Percentiles rank a stretch among this genome's conserved stretches.
Evolutionary conservation across 768 basidiomycete species (phyloP).

Genomic region (Lactarius psammicola): DNA sequence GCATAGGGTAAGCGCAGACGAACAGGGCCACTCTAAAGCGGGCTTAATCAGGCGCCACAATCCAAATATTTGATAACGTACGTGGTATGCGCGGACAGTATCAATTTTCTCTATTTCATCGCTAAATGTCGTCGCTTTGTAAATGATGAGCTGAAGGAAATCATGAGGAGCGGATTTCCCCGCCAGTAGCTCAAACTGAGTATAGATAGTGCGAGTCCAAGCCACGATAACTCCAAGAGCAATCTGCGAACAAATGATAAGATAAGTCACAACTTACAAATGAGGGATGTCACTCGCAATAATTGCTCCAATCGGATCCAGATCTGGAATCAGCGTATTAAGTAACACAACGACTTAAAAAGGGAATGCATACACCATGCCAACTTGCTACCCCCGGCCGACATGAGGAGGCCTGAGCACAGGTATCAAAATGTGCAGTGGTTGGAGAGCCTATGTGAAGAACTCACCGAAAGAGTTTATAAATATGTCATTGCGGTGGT

Average conservation of each 20-base stretch:
- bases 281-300: slow-evolving; percentile 49
- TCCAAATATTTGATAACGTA: slow-evolving; percentile 37
- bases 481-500: slow-evolving; percentile 91
- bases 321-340: slow-evolving; percentile 40
- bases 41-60: neutral
- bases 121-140: slow-evolving; percentile 89
- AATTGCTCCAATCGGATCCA: slow-evolving; percentile 78
- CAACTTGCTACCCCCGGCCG: slow-evolving; percentile 74
- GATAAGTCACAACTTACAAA: no score
- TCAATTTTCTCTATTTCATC: slow-evolving; percentile 84
- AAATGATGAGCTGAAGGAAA: slow-evolving; percentile 86
- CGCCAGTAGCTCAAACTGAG: slow-evolving; percentile 82
- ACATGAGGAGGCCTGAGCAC: slow-evolving; percentile 71
- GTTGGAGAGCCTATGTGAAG: neutral
- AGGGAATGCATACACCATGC: slow-evolving; percentile 63
- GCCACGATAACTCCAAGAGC: slow-evolving; percentile 73
- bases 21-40: slow-evolving; percentile 67
- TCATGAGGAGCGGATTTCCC: slow-evolving; percentile 92
- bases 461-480: slow-evolving; percentile 71
- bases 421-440: slow-evolving; percentile 6
- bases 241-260: slow-evolving; percentile 50
- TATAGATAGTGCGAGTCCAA: slow-evolving; percentile 74
- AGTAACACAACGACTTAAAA: neutral
- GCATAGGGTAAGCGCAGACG: slow-evolving; percentile 27
- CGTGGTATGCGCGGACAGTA: slow-evolving; percentile 91